These are phyloP conservation scores for Rhizopus arrhizus DNA, from an alignment of 371 early-diverging fungal species.

Conservation along the genomic window DNA sequence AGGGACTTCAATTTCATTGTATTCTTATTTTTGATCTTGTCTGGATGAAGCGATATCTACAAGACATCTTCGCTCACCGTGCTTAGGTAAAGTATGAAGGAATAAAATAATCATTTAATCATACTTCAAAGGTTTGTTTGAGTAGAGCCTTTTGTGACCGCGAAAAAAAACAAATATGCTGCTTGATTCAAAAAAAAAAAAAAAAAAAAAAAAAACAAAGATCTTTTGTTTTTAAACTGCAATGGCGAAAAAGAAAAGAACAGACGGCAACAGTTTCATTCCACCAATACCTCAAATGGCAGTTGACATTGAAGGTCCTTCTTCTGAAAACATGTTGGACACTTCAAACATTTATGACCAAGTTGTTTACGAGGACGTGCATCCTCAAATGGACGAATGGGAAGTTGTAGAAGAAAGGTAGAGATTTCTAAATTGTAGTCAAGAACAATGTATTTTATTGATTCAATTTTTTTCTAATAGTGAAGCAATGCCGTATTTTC, in stretches of 20 bases:
- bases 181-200: too few relatives aligned
- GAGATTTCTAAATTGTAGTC: not conserved
- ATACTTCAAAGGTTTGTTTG: too few relatives aligned
- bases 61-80: too few relatives aligned
- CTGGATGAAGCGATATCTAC: too few relatives aligned
- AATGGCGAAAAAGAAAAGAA: not conserved
- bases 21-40: too few relatives aligned
- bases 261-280: not conserved
- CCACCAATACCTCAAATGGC: conserved; percentile 7
- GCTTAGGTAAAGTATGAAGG: too few relatives aligned
- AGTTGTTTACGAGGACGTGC: conserved; percentile 17
- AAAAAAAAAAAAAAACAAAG: too few relatives aligned
- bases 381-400: conserved; percentile 21
- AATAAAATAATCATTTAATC: too few relatives aligned
- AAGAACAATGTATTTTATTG: not conserved
- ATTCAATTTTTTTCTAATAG: conserved; percentile 8
- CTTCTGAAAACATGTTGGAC: conserved; percentile 15
- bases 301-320: conserved; percentile 19
- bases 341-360: conserved; percentile 10
- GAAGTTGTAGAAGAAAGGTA: conserved; percentile 19
- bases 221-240: too few relatives aligned
- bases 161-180: too few relatives aligned
- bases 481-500: conserved; percentile 26
- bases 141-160: too few relatives aligned
- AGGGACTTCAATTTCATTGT: too few relatives aligned